Conservation (phyloP, 169 alveolate genomes). For the Theileria equi region DNA sequence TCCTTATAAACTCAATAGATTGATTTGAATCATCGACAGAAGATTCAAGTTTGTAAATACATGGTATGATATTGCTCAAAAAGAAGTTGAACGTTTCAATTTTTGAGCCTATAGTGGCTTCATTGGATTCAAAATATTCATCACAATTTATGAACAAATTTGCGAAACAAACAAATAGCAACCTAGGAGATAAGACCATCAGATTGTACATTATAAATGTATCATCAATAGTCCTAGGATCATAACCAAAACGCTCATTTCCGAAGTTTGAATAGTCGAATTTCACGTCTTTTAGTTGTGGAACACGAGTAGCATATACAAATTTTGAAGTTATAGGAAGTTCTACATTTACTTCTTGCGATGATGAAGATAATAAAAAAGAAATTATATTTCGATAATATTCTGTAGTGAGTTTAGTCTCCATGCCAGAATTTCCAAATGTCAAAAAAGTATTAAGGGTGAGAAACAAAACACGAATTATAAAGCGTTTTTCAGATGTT, state of each 20-base stretch:
- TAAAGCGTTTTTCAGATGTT: constrained; percentile 23
- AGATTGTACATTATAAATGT: constrained; percentile 18
- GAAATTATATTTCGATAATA: constrained; percentile 35
- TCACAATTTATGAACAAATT: constrained; percentile 13
- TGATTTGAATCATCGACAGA: neutral
- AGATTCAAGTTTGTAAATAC: constrained; percentile 23
- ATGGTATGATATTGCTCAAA: constrained; percentile 8
- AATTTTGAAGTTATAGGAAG: no score
- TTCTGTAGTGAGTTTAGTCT: neutral
- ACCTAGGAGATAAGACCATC: constrained; percentile 36
- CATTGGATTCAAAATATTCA: constrained; percentile 1
- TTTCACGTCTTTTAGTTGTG: no score
- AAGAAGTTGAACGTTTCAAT: constrained; percentile 40
- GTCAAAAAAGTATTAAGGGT: constrained; percentile 41
- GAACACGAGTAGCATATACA: no score
- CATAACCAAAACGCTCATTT: no score
- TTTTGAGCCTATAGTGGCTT: constrained; percentile 22
- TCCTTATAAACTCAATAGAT: constrained; percentile 7
- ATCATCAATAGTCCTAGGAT: no score
- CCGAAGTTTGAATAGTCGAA: no score
- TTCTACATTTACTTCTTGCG: no score
- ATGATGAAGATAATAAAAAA: constrained; percentile 15
- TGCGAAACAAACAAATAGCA: constrained; percentile 35
- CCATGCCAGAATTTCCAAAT: constrained; percentile 45
- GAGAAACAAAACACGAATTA: constrained; percentile 25